Evolutionary conservation across 1,139 yeast genomes (phyloP), one percentile per base, ranked within the genome.

Genomic region (Groenewaldozyma sp.): DNA sequence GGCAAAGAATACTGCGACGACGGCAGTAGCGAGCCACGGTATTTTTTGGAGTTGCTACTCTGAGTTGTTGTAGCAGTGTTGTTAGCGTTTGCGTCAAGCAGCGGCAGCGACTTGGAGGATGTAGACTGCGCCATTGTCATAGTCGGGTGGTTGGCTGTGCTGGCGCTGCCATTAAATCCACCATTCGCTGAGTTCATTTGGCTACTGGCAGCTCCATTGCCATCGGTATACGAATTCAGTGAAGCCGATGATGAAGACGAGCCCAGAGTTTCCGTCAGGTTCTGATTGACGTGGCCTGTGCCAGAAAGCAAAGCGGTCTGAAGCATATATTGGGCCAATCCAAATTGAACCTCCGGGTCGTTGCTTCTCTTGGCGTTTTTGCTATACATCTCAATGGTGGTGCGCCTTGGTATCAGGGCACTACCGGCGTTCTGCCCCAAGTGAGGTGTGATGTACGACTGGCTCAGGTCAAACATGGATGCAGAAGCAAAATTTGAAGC

Each of bases 251-350:
- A 39, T 13, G 46, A 43, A 3, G 45, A 37, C 7, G 52, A 39
- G 16, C 45, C 36, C 7, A 42, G 24, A n/a, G 42, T 37, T 13
- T 40, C 34, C 14, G 34, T 20, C 13, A 40, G 29, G 20, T 38
- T 39, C 11, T 22, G 26, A 22, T 11, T 22, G 14, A 27, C 6
- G 16, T 6, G 11, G 31, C 31, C 31, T 10, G 40, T 42, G 18
- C 45, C 51, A 2, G 59, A 55, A 24, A 54, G 49, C 35, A 84
- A 67, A 1, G 94, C 95, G 1, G 94, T 82, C 59, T 84, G 93
- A 40, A 86, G 66, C 81, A 83, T 80, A 58, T 82, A 84, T 62
- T 87, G 94, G 1, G 96, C 95, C 56, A 84, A 87, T 55, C 86
- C 91, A 60, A 86, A 86, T 52, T 87, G 73, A 16, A 84, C 81